Evolutionary conservation across 257 asterid species (phyloP).

Genomic region (Ajuga chamaepitys): DNA sequence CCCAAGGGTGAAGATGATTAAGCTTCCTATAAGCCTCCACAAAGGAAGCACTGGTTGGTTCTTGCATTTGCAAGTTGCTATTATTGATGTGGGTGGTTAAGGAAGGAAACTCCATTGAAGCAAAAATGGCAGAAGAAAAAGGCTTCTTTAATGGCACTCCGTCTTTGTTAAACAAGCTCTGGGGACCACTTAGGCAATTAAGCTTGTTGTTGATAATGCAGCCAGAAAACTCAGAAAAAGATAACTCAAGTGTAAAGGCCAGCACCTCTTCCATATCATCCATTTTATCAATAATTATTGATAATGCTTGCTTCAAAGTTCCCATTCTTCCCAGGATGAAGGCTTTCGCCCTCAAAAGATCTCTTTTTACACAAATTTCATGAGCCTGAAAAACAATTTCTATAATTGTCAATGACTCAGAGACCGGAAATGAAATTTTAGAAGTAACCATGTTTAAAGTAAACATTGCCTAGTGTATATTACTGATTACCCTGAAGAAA

Average conservation of each 20-base stretch:
- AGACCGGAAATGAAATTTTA: neutral
- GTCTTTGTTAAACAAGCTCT: constrained; percentile 16
- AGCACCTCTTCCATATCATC: constrained; percentile 91
- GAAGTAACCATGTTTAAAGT: constrained; percentile 1
- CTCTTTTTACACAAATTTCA: constrained; percentile 73
- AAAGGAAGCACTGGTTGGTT: constrained; percentile 15
- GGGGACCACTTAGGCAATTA: constrained; percentile 12
- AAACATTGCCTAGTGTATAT: constrained; percentile 91
- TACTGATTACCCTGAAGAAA: constrained; percentile 96
- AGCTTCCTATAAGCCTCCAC: constrained; percentile 33
- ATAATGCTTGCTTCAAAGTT: constrained; percentile 79
- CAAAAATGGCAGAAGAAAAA: constrained; percentile 44
- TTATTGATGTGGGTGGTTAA: neutral
- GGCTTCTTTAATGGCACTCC: constrained; percentile 35
- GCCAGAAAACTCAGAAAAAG: too few relatives aligned
- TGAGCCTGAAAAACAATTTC: constrained; percentile 63
- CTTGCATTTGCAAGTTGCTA: constrained; percentile 14
- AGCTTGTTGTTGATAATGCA: too few relatives aligned
- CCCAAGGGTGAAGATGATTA: constrained; percentile 53
- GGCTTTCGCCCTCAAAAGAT: constrained; percentile 77
- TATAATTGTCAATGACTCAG: constrained; percentile 12
- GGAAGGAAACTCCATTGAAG: constrained; percentile 33
- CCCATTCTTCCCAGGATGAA: constrained; percentile 99
- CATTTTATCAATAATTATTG: constrained; percentile 72
- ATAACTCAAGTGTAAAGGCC: constrained; percentile 21